These are phyloP conservation scores for Crithidia mellificae DNA, from an alignment of 208 protist genomes.

Conservation along the genomic window DNA sequence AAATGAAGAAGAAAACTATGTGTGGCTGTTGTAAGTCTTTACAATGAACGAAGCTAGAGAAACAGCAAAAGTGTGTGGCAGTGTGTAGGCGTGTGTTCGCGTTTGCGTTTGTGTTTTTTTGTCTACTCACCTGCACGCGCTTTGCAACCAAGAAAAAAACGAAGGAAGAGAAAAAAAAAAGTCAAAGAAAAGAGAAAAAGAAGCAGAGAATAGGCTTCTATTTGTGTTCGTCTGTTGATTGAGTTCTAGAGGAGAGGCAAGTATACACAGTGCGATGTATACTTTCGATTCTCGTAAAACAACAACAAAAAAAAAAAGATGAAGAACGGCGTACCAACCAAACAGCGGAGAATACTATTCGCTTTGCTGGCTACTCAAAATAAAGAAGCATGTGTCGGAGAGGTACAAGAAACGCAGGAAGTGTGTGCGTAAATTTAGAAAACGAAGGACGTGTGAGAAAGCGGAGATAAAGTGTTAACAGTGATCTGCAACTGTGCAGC, in stretches of 20 bases:
- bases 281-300: not conserved
- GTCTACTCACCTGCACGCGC: not conserved
- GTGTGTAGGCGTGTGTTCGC: slow-evolving; percentile 5
- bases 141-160: not conserved
- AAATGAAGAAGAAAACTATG: not conserved
- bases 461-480: no score
- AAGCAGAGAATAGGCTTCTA: no score
- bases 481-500: no score
- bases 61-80: not conserved
- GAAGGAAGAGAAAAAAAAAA: no score
- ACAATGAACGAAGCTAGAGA: slow-evolving; percentile 1
- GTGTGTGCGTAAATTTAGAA: not conserved
- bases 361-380: not conserved
- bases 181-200: no score
- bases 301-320: slow-evolving; percentile 19
- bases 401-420: not conserved
- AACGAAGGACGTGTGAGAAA: no score
- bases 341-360: slow-evolving; percentile 3
- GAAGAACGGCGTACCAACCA: not conserved
- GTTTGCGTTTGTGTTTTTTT: not conserved
- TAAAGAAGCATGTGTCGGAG: not conserved
- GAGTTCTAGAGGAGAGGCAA: not conserved
- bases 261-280: not conserved
- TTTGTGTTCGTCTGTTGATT: not conserved
- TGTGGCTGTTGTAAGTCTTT: not conserved